Evolutionary conservation across 1,284 basidiomycete genomes (phyloP).

Genomic region (Ustilago nuda): DNA sequence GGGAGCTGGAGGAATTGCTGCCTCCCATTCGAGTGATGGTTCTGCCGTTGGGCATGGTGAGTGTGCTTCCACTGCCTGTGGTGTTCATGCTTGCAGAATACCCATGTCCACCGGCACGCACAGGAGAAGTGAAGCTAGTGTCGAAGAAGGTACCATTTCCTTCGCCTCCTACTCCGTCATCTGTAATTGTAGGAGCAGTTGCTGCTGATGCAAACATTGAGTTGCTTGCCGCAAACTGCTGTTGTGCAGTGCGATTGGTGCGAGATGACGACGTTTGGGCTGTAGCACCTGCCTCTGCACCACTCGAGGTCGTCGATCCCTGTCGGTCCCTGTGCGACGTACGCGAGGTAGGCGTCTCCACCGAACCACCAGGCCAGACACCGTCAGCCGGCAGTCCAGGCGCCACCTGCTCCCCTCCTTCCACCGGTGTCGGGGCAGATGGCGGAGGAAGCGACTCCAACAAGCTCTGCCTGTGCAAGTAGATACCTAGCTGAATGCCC

Average conservation of each 20-base stretch:
- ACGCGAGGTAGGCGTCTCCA: background rate
- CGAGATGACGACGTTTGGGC: background rate
- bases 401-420: slow-evolving; percentile 13
- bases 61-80: slow-evolving; percentile 21
- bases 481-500: slow-evolving; percentile 84
- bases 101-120: slow-evolving; percentile 23
- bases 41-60: slow-evolving; percentile 37
- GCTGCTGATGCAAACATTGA: slow-evolving; percentile 8
- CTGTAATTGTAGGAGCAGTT: background rate
- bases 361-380: slow-evolving; percentile 4
- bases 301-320: slow-evolving; percentile 15
- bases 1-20: background rate
- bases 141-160: slow-evolving; percentile 38
- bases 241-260: slow-evolving; percentile 8
- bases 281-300: slow-evolving; percentile 2
- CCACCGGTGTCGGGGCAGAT: slow-evolving; percentile 70
- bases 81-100: background rate
- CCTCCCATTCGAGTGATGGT: slow-evolving; percentile 27
- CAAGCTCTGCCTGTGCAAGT: slow-evolving; percentile 85
- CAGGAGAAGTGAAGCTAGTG: slow-evolving; percentile 31
- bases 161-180: slow-evolving; percentile 11
- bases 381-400: background rate
- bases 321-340: slow-evolving; percentile 15
- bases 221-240: slow-evolving; percentile 12
- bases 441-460: slow-evolving; percentile 73